Evolutionary conservation across 2,329 filamentous ascomycete genomes (phyloP).

Genomic region (Parafenestella ontariensis): DNA sequence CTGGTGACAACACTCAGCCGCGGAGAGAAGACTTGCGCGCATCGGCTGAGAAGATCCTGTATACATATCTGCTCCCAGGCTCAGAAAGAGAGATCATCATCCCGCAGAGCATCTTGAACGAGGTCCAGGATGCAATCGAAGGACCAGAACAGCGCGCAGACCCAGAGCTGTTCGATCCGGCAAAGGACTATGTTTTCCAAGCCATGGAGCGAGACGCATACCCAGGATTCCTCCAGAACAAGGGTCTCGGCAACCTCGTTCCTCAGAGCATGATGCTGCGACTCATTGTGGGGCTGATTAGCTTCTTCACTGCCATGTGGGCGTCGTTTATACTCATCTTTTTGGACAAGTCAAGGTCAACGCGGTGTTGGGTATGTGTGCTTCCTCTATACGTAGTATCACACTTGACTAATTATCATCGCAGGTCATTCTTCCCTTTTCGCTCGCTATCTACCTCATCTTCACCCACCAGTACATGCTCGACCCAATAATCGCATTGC

Average conservation of each 20-base stretch:
- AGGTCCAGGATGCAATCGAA: constrained; percentile 88
- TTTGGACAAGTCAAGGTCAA: constrained; percentile 75
- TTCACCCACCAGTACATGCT: constrained; percentile 92
- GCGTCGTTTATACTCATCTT: constrained; percentile 92
- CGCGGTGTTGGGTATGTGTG: constrained; percentile 80
- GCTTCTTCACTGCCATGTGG: constrained; percentile 94
- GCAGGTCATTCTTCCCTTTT: constrained; percentile 86
- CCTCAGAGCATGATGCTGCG: constrained; percentile 87
- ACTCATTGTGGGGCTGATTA: constrained; percentile 81
- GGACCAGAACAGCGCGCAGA: constrained; percentile 85
- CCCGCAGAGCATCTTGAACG: constrained; percentile 82
- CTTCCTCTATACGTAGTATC: background rate
- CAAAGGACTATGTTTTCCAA: constrained; percentile 99
- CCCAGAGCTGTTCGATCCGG: constrained; percentile 94
- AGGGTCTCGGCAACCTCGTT: constrained; percentile 94
- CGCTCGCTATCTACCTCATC: constrained; percentile 77
- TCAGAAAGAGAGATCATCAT: constrained; percentile 96
- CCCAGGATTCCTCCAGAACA: constrained; percentile 91
- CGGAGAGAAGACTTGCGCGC: constrained; percentile 81
- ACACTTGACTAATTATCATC: constrained; percentile 35
- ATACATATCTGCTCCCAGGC: constrained; percentile 93
- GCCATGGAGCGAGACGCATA: constrained; percentile 99
- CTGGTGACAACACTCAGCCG: constrained; percentile 40
- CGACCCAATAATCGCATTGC: constrained; percentile 85
- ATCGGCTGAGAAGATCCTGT: constrained; percentile 98